phyloP scores from a whole-genome alignment of 805 yeast genomes.

The Candida piceae region DNA sequence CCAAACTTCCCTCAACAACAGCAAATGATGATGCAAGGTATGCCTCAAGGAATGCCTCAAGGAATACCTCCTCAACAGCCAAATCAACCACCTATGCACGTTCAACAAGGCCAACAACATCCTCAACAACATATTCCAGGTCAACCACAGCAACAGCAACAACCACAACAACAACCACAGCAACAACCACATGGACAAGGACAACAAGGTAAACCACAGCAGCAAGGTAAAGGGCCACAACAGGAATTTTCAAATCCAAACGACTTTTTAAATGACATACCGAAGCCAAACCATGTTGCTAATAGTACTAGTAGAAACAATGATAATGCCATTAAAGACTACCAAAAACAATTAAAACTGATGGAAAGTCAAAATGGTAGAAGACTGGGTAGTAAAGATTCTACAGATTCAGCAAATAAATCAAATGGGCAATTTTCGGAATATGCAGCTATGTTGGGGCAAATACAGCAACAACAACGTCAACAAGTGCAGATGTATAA shows the following conservation, averaged over 20 bases:
- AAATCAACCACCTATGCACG: conserved; percentile 7
- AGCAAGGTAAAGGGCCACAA: conserved; percentile 11
- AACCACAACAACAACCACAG: conserved; percentile 12
- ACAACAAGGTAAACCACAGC: conserved; percentile 13
- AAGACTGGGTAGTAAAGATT: conserved; percentile 38
- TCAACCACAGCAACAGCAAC: conserved; percentile 17
- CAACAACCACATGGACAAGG: conserved; percentile 14
- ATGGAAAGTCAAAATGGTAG: conserved; percentile 74
- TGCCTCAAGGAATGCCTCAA: conserved; percentile 3
- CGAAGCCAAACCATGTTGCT: conserved; percentile 18
- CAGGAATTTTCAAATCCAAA: conserved; percentile 19
- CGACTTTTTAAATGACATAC: conserved; percentile 18
- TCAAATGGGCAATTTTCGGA: conserved; percentile 17
- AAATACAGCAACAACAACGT: conserved; percentile 3
- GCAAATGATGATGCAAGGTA: conserved; percentile 19
- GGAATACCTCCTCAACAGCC: conserved; percentile 1
- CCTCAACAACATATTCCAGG: conserved; percentile 15
- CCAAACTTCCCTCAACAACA: conserved; percentile 26
- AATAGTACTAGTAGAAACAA: conserved; percentile 13
- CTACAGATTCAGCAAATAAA: conserved; percentile 10
- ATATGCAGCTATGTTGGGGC: conserved; percentile 16
- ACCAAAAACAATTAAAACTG: conserved; percentile 72
- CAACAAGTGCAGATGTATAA: conserved; percentile 4
- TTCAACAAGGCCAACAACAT: conserved; percentile 9
- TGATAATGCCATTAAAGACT: conserved; percentile 66